Conservation (phyloP, 2,329 filamentous ascomycete genomes). For the Venturia aucupariae region DNA sequence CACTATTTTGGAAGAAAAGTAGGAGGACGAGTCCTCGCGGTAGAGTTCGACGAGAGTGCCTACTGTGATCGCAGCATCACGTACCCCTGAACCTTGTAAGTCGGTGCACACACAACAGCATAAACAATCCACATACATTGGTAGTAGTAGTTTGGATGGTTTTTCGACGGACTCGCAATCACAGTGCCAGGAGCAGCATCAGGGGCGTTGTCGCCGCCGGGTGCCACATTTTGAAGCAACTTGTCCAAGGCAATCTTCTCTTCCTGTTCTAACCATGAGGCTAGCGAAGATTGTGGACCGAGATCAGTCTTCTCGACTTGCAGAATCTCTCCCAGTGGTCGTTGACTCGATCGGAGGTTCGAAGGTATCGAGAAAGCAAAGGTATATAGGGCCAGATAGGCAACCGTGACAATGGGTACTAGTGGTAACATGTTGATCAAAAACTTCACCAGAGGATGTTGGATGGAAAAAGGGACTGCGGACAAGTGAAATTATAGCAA, state of each 20-base stretch:
- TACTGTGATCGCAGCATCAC: constrained; percentile 36
- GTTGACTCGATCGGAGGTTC: constrained; percentile 15
- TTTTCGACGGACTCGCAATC: constrained; percentile 33
- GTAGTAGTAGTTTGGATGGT: constrained; percentile 35
- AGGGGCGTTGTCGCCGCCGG: constrained; percentile 30
- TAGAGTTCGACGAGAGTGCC: constrained; percentile 33
- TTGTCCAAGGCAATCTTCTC: constrained; percentile 28
- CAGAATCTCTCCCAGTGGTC: neutral
- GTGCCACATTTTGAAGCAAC: constrained; percentile 35
- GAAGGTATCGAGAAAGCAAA: constrained; percentile 26
- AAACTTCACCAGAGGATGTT: neutral
- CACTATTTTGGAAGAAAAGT: constrained; percentile 22
- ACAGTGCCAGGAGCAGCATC: constrained; percentile 32
- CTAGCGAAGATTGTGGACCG: constrained; percentile 18
- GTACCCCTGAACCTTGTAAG: constrained; percentile 26
- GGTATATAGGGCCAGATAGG: constrained; percentile 19
- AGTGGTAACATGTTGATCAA: constrained; percentile 14
- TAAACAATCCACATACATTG: constrained; percentile 26
- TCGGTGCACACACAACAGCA: neutral
- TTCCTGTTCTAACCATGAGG: constrained; percentile 29
- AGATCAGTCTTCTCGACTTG: neutral
- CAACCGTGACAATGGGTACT: constrained; percentile 17
- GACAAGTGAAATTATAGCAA: neutral
- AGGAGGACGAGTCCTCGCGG: constrained; percentile 24
- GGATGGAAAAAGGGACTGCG: neutral